Evolutionary conservation across 2,329 filamentous ascomycete species (phyloP), one percentile per base, ranked within the genome.

Genomic region (Tolypocladium album): DNA sequence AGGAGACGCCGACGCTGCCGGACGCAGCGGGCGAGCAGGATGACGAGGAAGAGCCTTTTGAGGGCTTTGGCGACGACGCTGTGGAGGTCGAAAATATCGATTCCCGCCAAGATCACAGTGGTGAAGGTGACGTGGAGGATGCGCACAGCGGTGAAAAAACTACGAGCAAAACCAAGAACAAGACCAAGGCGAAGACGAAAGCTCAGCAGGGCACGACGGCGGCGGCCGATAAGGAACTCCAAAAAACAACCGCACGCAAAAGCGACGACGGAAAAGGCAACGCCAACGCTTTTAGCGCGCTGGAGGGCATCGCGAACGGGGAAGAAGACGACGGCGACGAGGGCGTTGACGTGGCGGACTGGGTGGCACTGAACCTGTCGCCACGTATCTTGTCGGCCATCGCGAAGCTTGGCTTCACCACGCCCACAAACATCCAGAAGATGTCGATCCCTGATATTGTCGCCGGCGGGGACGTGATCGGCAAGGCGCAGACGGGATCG

Each of bases 401-500:
- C 39, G 87, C 90, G 2, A 88, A 86, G 65, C 78, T 97, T 62
- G 88, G 88, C 61, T 97, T 97, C 70, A 71, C 82, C 5, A 86
- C 84, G 61, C 94, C 94, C 0, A 97, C 92, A 0, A 75, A 82
- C 0, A 96, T 99, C 61, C 94, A 99, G 71, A 75, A 80, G 24
- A 80, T 85, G 40, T 80, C 90, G 1, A 96, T 99, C 66, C 92
- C 94, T 0, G 83, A 89, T 58, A 89, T 97, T 55, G 71, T 93
- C 24, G 83, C 85, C 7, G 93, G 93, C 0, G 89, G 90, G 70
- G 93, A 99, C 73, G 88, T 97, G 20, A 89, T 99, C 64, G 94
- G 94, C 50, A 99, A 99, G 76, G 94, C 94, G 2, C 88, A 93
- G 13, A 99, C 94, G 0, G 94, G 94, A 65, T 97, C 94, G 17